Base-by-base conservation (phyloP, 495 filamentous ascomycete species). In the Thermochaetoides thermophila region DNA sequence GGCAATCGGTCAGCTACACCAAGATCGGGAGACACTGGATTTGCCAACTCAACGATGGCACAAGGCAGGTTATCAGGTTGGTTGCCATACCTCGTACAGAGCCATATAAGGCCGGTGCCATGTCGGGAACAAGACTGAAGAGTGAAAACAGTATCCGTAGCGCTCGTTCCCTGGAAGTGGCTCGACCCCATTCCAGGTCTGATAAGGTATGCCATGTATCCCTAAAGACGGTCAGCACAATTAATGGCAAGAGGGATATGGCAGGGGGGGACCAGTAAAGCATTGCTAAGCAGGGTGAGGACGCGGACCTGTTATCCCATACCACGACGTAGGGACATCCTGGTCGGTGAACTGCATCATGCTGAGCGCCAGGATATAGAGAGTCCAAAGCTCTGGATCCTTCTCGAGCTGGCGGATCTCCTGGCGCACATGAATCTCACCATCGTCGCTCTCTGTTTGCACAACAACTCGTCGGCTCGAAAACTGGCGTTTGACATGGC, bases 41-140 rank as follows among this genome's bases (percentile, higher is more conserved):
- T 19, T 21, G 11, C 20, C 8, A 22, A 20, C 14, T 8, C 23
- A 8, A 7, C n/a, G n/a, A 27, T 9, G 12, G 14, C 5, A 12
- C 17, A 27, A 17, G 19, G 28, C 10, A 29, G 11, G n/a, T 29
- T 19, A 13, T 22, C 17, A 29, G 11, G n/a, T 29, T 19, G n/a
- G 17, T 16, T 33, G 24, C 31, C 48, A 42, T 55, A 77, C 75
- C 67, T 82, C 78, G 38, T 70, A 71, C 19, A 82, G 51, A 22
- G 66, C 65, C 35, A 81, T 60, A 50, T 81, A 84, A 11, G 76
- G 70, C 26, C 78, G 59, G 56, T 84, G 77, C 78, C 78, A 84
- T 13, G 74, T 66, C 23, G 68, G 64, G 43, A 82, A 82, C 20
- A 82, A 55, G 29, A 73, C 66, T 7, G 71, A 78, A 8, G 59